These are phyloP conservation scores for Pichia sp. DNA, from an alignment of 1,139 yeast species.

Conservation along the genomic window DNA sequence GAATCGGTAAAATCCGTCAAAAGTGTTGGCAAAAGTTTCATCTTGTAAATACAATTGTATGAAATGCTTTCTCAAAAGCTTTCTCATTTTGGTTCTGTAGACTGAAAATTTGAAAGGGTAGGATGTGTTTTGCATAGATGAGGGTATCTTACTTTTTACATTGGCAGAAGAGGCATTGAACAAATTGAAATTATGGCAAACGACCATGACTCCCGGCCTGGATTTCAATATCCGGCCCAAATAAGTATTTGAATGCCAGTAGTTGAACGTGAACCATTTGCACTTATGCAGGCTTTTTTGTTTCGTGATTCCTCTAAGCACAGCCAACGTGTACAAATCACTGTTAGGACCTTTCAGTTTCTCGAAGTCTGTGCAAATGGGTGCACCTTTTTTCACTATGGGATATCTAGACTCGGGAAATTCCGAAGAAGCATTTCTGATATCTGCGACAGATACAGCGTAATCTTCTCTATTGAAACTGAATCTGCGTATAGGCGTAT, in stretches of 20 bases:
- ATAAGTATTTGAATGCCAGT: constrained; percentile 45
- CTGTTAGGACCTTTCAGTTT: constrained; percentile 28
- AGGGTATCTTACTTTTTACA: constrained; percentile 21
- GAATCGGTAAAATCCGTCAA: constrained; percentile 49
- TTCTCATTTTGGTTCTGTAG: constrained; percentile 42
- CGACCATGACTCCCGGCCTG: constrained; percentile 42
- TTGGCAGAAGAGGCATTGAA: constrained; percentile 19
- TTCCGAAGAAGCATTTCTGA: constrained; percentile 17
- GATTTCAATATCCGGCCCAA: constrained; percentile 46
- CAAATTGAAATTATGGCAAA: constrained; percentile 28
- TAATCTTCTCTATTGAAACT: constrained; percentile 19
- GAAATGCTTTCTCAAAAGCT: constrained; percentile 36
- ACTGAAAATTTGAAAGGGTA: constrained; percentile 39
- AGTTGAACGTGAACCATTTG: constrained; percentile 34
- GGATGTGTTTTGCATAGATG: constrained; percentile 25
- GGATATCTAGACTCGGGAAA: constrained; percentile 19
- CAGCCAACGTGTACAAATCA: constrained; percentile 20
- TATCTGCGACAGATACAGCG: constrained; percentile 14
- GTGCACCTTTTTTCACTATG: constrained; percentile 15
- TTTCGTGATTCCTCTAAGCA: constrained; percentile 10
- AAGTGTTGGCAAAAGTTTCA: constrained; percentile 15
- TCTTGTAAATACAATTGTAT: constrained; percentile 19
- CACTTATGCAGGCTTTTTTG: constrained; percentile 27
- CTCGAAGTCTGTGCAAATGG: constrained; percentile 15
- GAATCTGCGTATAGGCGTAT: constrained; percentile 14